Conservation (phyloP, 306 rosid species). For the Parietaria judaica region DNA sequence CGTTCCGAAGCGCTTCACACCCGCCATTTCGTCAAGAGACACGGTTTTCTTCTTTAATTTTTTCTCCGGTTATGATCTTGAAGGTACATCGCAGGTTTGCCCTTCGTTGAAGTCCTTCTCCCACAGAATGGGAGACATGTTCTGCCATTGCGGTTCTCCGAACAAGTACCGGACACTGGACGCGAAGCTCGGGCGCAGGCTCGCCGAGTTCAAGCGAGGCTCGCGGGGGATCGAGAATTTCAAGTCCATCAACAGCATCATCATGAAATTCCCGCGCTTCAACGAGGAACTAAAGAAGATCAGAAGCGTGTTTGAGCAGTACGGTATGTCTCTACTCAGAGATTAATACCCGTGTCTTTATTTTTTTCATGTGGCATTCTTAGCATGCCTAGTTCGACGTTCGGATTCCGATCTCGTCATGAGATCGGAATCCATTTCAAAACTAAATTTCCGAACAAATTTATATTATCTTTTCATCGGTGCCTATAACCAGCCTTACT, state of each 20-base stretch:
- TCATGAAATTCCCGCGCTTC: conserved; percentile 68
- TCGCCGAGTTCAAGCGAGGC: conserved; percentile 49
- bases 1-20: too few relatives aligned
- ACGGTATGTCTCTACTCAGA: conserved; percentile 44
- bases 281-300: conserved; percentile 49
- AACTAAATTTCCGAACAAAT: too few relatives aligned
- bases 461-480: too few relatives aligned
- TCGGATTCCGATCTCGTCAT: too few relatives aligned
- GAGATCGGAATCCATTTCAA: too few relatives aligned
- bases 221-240: conserved; percentile 35
- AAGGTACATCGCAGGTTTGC: conserved; percentile 32
- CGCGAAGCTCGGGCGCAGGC: conserved; percentile 51
- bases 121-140: conserved; percentile 48
- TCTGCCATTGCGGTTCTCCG: conserved; percentile 32
- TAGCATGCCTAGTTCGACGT: too few relatives aligned
- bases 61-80: too few relatives aligned
- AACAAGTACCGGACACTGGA: conserved; percentile 56
- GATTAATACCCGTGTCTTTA: not conserved
- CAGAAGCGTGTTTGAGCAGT: conserved; percentile 60
- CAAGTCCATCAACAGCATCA: conserved; percentile 62
- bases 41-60: too few relatives aligned
- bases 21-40: too few relatives aligned
- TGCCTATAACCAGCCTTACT: too few relatives aligned
- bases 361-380: not conserved
- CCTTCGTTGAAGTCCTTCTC: conserved; percentile 28